Percentiles rank a stretch among this genome's conserved stretches.
These are phyloP conservation scores for Sporothrix protearum DNA, from an alignment of 2,329 filamentous ascomycete species.

Conservation along the genomic window DNA sequence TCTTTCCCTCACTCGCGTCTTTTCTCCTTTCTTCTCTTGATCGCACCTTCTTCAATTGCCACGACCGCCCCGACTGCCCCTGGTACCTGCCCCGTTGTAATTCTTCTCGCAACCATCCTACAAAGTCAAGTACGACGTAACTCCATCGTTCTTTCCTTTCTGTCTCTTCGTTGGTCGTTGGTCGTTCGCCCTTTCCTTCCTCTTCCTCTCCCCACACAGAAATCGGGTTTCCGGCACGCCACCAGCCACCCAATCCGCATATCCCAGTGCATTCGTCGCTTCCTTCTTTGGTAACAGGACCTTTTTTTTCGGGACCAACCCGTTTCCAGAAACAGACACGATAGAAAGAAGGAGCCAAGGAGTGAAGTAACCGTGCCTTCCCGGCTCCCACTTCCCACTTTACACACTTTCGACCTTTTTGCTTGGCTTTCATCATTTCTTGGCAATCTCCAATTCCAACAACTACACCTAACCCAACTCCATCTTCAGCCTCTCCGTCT, in stretches of 20 bases:
- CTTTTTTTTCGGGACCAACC: not conserved
- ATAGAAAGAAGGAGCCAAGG: not conserved
- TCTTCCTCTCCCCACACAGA: not conserved
- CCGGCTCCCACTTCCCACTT: not conserved
- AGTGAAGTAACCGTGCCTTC: not conserved
- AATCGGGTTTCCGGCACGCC: conserved; percentile 17
- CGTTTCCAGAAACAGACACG: not conserved
- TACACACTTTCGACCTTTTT: not conserved
- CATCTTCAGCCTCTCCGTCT: not conserved
- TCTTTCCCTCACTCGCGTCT: not conserved
- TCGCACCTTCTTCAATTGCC: not conserved
- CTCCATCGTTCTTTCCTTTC: not conserved
- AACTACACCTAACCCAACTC: not conserved
- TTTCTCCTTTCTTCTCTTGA: not conserved
- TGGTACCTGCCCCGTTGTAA: not conserved
- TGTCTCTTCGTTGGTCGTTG: not conserved
- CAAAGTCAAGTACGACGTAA: not conserved
- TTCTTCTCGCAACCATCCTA: not conserved
- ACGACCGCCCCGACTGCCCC: not conserved
- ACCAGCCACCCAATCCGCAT: not conserved
- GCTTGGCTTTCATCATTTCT: conserved; percentile 18
- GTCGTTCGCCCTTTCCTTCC: not conserved
- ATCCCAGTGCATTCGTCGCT: not conserved
- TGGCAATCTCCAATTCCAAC: conserved; percentile 6
- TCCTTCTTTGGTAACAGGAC: not conserved